Base-by-base conservation (phyloP, 176 grass and related monocot species). In the Musa acuminata region DNA sequence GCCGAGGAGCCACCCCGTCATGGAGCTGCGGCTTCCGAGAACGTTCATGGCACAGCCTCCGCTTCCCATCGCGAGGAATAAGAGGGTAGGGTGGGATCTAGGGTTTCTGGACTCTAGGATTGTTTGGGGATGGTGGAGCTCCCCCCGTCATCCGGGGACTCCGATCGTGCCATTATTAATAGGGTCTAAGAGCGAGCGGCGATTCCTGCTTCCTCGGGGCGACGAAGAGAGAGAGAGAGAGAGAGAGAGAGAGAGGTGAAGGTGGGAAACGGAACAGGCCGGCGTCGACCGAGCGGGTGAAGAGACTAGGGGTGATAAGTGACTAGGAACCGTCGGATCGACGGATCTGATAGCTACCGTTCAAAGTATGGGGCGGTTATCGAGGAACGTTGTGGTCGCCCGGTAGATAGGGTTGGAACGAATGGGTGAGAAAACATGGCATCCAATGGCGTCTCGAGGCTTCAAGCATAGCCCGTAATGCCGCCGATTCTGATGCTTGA, bases 1-100 rank as follows among this genome's bases (percentile, higher is more conserved):
- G 3, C 85, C 89, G 73, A 96, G 62, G 29, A 92, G 67, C 81
- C 79, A 88, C n/a, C 89, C 89, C 55, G 67, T 67, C 4, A 85
- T 75, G 69, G 86, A 74, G 63, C 70, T 82, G 9, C 87, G 69
- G 80, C 16, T 79, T 85, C 70, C 63, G 13, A 65, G 2, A 10
- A 14, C 63, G 10, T 29, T 11, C 63, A 65, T 29, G 71, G 55
- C 62, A n/a, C 59, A 43, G 77, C 62, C 64, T 63, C 58, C 66
- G 63, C 69, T 11, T 59, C 82, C 85, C 85, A 88, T 96, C 3
- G 67, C 54, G 11, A 17, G 9, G 0, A 66, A 8, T 20, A 27
- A 14, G 23, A 53, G 3, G 13, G 23, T 3, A 2, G 27, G 11
- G 13, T 17, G 54, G 60, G 77, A 81, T 78, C 83, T 83, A 81